Base-by-base conservation (phyloP, 2,329 filamentous ascomycete genomes). In the Colletotrichum ledebouriae region DNA sequence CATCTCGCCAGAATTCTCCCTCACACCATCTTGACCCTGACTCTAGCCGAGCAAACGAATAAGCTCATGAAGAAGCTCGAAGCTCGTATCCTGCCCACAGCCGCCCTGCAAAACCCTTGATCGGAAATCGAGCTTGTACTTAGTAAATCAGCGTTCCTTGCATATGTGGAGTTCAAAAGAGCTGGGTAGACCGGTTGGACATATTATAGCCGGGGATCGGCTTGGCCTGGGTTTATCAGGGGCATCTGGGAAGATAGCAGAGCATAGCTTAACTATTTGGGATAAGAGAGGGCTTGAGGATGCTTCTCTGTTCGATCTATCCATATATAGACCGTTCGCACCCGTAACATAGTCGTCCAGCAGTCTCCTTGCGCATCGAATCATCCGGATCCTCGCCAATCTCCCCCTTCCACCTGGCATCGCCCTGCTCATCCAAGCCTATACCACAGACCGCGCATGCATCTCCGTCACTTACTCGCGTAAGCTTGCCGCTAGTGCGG, bases 11-110 rank as follows among this genome's bases (percentile, higher is more conserved):
- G 96, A 74, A 98, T 99, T 75, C 82, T 99, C 75, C 96, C 96
- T 52, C 96, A 99, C 79, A 99, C 96, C 44, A 94, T 98, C 77
- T 82, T 98, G 73, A 99, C 95, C 1, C 87, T 99, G 73, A 96
- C 90, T 71, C 84, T 99, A 76, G 96, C 96, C 3, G 96, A 99
- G 82, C 96, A 99, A 83, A 98, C 96, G 10, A 98, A 97, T 81
- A 98, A 97, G 84, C 81, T 97, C 60, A 90, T 99, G 83, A 87
- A 92, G 72, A 92, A 88, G 78, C 80, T 97, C 39, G 96, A 99
- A 81, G 75, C 78, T 50, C 83, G 80, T 63, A 77, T 91, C 58
- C 75, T 91, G 50, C 82, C 85, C 25, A 75, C 76, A 50, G 66
- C 80, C 37, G 73, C 75, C 12, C 74, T 82, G 70, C 71, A 75